Evolutionary conservation across 2,329 filamentous ascomycete genomes (phyloP).

Genomic region (Epichloe sp.): DNA sequence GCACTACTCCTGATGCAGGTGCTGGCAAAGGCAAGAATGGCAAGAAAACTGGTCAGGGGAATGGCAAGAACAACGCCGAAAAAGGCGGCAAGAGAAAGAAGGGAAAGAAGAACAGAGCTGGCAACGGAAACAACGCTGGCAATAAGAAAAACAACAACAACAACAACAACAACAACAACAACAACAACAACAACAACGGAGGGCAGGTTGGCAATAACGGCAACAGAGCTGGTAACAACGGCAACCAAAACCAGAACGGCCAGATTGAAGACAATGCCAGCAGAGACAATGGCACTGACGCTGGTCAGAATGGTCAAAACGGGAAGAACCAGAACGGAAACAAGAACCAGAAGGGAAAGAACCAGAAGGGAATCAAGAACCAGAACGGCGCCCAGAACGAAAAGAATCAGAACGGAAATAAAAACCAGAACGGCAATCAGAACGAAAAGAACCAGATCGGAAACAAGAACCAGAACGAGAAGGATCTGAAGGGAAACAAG

Average conservation of each 20-base stretch:
- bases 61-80: not conserved
- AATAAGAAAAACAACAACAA: not conserved
- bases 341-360: too few relatives aligned
- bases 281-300: not conserved
- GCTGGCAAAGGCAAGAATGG: not conserved
- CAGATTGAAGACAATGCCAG: not conserved
- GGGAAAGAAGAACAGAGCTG: not conserved
- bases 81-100: not conserved
- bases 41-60: not conserved
- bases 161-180: too few relatives aligned
- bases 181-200: too few relatives aligned
- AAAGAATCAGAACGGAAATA: too few relatives aligned
- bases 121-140: not conserved
- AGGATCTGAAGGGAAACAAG: too few relatives aligned
- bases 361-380: too few relatives aligned
- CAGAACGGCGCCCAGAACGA: too few relatives aligned
- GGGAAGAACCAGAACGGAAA: not conserved
- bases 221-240: not conserved
- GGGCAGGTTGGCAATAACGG: too few relatives aligned
- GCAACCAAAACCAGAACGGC: not conserved
- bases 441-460: not conserved
- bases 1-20: not conserved
- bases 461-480: too few relatives aligned
- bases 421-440: too few relatives aligned
- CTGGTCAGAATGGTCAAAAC: not conserved